phyloP scores from a whole-genome alignment of 148 eudicot species.

The Beta vulgaris region DNA sequence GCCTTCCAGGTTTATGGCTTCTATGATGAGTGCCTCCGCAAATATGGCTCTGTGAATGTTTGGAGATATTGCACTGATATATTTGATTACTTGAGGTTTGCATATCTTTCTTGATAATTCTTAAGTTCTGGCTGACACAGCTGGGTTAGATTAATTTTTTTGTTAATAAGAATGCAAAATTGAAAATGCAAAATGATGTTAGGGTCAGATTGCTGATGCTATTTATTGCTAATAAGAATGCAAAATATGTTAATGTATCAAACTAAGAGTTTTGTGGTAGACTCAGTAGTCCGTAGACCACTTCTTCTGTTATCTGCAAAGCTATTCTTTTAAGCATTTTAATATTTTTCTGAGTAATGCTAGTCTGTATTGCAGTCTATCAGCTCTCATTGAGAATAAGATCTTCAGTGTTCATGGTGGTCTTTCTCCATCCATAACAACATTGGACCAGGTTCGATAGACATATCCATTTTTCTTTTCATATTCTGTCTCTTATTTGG shows the following conservation, averaged over 20 bases:
- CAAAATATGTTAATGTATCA: neutral
- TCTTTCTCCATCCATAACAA: constrained; percentile 73
- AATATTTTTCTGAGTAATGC: constrained; percentile 5
- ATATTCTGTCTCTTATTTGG: neutral
- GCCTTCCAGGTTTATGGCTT: constrained; percentile 87
- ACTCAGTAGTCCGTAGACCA: neutral
- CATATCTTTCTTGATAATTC: neutral
- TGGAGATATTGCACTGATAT: constrained; percentile 98
- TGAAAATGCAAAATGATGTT: neutral
- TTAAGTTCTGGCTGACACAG: neutral
- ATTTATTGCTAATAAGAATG: neutral
- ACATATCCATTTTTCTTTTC: neutral
- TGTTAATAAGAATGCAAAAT: neutral
- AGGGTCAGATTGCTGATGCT: neutral
- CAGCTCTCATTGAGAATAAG: constrained; percentile 94
- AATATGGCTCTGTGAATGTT: constrained; percentile 92
- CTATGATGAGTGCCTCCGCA: constrained; percentile 90
- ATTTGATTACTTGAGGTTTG: constrained; percentile 94
- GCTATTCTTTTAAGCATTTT: neutral
- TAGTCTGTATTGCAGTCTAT: constrained; percentile 49
- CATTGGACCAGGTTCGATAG: constrained; percentile 75
- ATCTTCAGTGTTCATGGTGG: constrained; percentile 95
- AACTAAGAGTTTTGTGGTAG: neutral
- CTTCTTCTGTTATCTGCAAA: neutral
- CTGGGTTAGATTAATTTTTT: neutral